Conservation (phyloP, 805 yeast species). For the Spathaspora sp. region DNA sequence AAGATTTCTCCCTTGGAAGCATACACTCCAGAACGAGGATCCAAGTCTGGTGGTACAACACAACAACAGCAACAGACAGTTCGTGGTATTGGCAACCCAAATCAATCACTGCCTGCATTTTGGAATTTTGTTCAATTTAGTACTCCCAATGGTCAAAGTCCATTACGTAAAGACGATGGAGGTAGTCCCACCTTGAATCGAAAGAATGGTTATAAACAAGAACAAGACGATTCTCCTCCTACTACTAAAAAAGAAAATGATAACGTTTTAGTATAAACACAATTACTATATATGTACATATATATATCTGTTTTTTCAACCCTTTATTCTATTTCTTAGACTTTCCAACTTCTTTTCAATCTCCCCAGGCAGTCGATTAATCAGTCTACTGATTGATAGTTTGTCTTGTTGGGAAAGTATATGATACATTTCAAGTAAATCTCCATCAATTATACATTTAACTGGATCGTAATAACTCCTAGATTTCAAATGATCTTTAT, state of each 20-base stretch:
- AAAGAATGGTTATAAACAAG: conserved; percentile 9
- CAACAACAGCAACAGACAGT: neutral
- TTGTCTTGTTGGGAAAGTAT: conserved; percentile 31
- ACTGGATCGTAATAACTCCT: conserved; percentile 82
- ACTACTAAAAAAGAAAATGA: neutral
- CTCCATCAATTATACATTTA: conserved; percentile 82
- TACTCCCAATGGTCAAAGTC: conserved; percentile 44
- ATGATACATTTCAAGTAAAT: conserved; percentile 61
- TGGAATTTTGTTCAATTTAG: conserved; percentile 88
- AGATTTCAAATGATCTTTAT: conserved; percentile 63
- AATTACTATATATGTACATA: neutral
- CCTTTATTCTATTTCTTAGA: conserved; percentile 42
- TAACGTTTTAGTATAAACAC: neutral
- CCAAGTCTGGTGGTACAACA: conserved; percentile 14
- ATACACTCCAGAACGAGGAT: conserved; percentile 43
- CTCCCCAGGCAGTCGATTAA: conserved; percentile 47
- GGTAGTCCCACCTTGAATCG: conserved; percentile 39
- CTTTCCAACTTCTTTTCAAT: conserved; percentile 52
- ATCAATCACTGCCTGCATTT: conserved; percentile 80
- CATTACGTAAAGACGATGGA: conserved; percentile 35
- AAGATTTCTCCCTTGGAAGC: conserved; percentile 41
- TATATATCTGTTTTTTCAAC: conserved; percentile 13
- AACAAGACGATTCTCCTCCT: neutral
- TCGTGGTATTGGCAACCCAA: conserved; percentile 27
- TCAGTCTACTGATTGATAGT: conserved; percentile 32